A percentile compares a stretch with the other conserved stretches of the same genome.
These are phyloP conservation scores for Niebla homalea DNA, from an alignment of 495 filamentous ascomycete genomes.

Conservation along the genomic window DNA sequence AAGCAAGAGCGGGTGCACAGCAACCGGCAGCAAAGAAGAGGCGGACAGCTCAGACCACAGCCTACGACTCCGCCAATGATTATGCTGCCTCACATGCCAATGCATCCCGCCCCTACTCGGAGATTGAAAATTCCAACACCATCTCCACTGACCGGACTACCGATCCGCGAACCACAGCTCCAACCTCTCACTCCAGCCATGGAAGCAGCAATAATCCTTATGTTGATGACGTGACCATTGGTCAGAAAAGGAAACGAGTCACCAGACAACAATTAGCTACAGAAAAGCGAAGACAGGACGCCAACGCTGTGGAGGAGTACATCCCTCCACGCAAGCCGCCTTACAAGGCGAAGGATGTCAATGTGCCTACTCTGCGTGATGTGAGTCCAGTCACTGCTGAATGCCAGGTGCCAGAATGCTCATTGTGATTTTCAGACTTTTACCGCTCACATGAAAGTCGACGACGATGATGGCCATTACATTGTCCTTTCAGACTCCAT, in stretches of 20 bases:
- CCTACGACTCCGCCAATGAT: conserved; percentile 52
- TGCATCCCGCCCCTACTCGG: conserved; percentile 49
- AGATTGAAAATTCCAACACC: conserved; percentile 53
- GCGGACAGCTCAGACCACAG: conserved; percentile 46
- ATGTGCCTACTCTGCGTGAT: conserved; percentile 67
- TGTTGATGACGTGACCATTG: conserved; percentile 41
- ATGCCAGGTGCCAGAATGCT: not conserved
- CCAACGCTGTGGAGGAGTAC: conserved; percentile 65
- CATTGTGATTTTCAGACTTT: conserved; percentile 22
- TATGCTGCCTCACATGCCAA: conserved; percentile 52
- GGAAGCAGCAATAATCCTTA: conserved; percentile 43
- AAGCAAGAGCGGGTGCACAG: conserved; percentile 15
- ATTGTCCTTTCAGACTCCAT: conserved; percentile 73
- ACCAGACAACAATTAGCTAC: conserved; percentile 64
- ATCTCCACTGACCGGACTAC: conserved; percentile 78
- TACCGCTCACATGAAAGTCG: conserved; percentile 48
- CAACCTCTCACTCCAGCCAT: conserved; percentile 65
- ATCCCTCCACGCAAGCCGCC: conserved; percentile 73
- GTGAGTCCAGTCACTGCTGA: conserved; percentile 39
- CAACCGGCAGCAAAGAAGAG: conserved; percentile 52
- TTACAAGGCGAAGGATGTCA: conserved; percentile 84
- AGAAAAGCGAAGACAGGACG: conserved; percentile 65
- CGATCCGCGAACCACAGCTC: conserved; percentile 75
- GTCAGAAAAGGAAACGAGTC: conserved; percentile 77
- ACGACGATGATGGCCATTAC: conserved; percentile 95